A percentile compares a stretch with the other conserved stretches of the same genome.
phyloP scores from a whole-genome alignment of 2,329 filamentous ascomycete species.

The Aspergillaceae sp. region DNA sequence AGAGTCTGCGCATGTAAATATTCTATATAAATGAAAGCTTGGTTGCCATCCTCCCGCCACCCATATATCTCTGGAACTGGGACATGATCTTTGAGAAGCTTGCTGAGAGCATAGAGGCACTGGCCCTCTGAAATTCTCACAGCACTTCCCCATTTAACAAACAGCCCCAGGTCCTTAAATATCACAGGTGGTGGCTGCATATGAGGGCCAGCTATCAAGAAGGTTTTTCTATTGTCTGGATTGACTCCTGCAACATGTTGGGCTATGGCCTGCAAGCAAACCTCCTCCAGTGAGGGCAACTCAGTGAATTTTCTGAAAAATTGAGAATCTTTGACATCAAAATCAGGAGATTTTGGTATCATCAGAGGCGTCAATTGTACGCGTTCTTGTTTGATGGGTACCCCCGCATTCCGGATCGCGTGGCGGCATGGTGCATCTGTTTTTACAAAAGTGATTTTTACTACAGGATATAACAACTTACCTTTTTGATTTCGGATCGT shows the following conservation, averaged over 20 bases:
- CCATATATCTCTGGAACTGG: slow-evolving; percentile 33
- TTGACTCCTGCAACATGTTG: slow-evolving; percentile 9
- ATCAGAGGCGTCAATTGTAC: slow-evolving; percentile 4
- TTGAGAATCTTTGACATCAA: slow-evolving; percentile 8
- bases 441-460: no score
- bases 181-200: slow-evolving; percentile 15
- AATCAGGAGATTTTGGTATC: slow-evolving; percentile 10
- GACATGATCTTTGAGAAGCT: slow-evolving; percentile 13
- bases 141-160: slow-evolving; percentile 27
- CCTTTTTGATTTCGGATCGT: no score
- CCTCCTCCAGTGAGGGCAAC: slow-evolving; percentile 13
- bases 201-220: slow-evolving; percentile 3
- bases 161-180: slow-evolving; percentile 13
- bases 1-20: slow-evolving; percentile 19
- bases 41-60: slow-evolving; percentile 19
- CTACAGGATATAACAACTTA: no score
- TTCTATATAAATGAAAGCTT: slow-evolving; percentile 28
- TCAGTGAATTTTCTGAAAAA: slow-evolving; percentile 1
- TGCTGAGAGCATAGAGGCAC: slow-evolving; percentile 20
- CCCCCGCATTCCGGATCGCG: no score
- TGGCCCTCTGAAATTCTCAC: slow-evolving; percentile 22
- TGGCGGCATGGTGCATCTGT: no score
- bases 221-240: slow-evolving; percentile 7
- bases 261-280: slow-evolving; percentile 7
- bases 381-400: neutral